Base-by-base conservation (phyloP, 1,139 yeast genomes). In the Candida albicans region DNA sequence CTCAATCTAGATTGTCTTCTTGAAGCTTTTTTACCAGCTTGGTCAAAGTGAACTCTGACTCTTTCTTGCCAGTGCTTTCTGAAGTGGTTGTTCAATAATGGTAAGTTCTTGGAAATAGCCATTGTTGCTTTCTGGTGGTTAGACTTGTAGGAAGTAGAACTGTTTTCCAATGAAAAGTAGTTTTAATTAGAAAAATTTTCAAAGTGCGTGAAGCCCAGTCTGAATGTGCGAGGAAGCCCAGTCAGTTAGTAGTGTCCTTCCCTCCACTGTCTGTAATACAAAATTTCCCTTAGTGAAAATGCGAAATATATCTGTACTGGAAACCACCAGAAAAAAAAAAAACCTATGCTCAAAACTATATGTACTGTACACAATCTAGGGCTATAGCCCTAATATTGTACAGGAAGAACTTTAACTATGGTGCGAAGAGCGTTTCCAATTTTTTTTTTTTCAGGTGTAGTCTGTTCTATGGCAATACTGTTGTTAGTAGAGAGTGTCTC, bases 51-150 rank as follows among this genome's bases (percentile, higher is more conserved):
- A 67, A 89, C 96, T 77, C 82, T 88, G 83, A 93, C 99, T 75
- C 99, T 89, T 79, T 88, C 96, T 82, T 93, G 98, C 99, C 99
- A 93, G 96, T 90, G 93, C 88, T 93, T 93, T 83, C 95, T 85
- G 89, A 87, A 87, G 81, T 87, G 96, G 81, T 86, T 86, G 83
- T 86, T 87, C 81, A 85, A 90, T 82, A 91, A 81, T 85, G 97
- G 96, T 78, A 86, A 81, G 80, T 93, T 93, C 91, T 93, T 90
- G 68, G 93, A 77, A 82, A 93, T 89, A 79, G 98, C 98, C 93
- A 77, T 73, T 61, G 64, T 65, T 56, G 49, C 39, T 40, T 44
- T 32, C 29, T 40, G 42, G 38, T 39, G 41, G 33, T 35, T 26
- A 33, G 30, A 35, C 35, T 29, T 37, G 36, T 37, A 30, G 35